Base-by-base conservation (phyloP, 1,284 basidiomycete species). In the Cutaneotrichosporon cyanovorans region DNA sequence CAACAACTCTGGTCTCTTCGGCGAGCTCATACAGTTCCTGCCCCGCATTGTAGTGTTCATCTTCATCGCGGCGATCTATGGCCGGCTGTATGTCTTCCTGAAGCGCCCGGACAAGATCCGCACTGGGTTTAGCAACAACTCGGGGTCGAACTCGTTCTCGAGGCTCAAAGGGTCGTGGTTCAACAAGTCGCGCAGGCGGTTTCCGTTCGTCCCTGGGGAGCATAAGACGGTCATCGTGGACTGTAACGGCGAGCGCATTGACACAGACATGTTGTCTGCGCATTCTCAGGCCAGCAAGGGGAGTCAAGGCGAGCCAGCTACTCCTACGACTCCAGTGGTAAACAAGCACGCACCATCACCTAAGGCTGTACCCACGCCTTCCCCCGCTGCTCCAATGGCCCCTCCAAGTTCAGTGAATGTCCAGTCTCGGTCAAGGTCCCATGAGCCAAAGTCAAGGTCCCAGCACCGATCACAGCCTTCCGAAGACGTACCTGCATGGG, bases 21-120 rank as follows among this genome's bases (percentile, higher is more conserved):
- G 59, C 11, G 68, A 72, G 43, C 60, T 73, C 30, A 71, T 71
- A 39, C 69, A 72, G 47, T 73, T 73, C 58, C 49, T 73, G 11
- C 42, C 42, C 30, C 65, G 67, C 14, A 68, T 58, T 6, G 37
- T 63, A 20, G 71, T 73, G 22, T 71, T 72, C 41, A 33, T 65
- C 43, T 42, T 53, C 46, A 68, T 73, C 50, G 59, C 60, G 22
- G 37, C 65, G 44, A 58, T 72, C n/a, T 73, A 73, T 53, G 60
- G 63, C 33, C 54, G 60, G 22, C 60, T 73, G 2, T 73, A 68
- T 56, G 62, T 73, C 50, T 73, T 73, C 54, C 65, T 73, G 11
- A 60, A 62, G 8, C 62, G 72, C 19, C 72, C 72, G 2, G 72
- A 73, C 58, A 66, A 64, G 50, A 72, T 73, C 42, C 55, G 66